Conservation (phyloP, 345 rosid species). For the Eucalyptus brandiana region DNA sequence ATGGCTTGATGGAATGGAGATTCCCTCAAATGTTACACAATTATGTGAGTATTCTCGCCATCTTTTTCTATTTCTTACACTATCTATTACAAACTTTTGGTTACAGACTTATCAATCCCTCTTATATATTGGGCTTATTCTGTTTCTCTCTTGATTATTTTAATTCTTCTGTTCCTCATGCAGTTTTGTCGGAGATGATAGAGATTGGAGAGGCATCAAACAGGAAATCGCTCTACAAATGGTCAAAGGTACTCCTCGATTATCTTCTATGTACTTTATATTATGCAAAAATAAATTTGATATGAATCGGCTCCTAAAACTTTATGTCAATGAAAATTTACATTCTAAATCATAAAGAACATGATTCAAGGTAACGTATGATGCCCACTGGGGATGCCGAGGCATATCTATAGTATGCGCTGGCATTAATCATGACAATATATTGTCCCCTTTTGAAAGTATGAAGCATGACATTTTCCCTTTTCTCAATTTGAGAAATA, state of each 20-base stretch:
- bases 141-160: not conserved
- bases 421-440: not conserved
- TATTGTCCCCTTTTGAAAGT: not conserved
- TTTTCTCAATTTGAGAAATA: not conserved
- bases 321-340: not conserved
- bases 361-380: not conserved
- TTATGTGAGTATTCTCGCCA: not conserved
- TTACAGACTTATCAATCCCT: not conserved
- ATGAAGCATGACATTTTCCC: not conserved
- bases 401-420: not conserved
- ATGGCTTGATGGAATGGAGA: not conserved
- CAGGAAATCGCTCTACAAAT: not conserved
- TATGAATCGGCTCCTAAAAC: not conserved
- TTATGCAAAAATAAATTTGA: not conserved
- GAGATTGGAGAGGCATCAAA: not conserved
- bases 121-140: not conserved
- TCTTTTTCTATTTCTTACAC: not conserved
- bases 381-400: not conserved
- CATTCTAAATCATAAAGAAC: not conserved
- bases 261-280: not conserved
- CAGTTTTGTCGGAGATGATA: not conserved
- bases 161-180: not conserved
- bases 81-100: not conserved
- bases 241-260: not conserved
- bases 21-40: not conserved